Conservation (phyloP, 257 asterid species). For the Scutellaria minor region DNA sequence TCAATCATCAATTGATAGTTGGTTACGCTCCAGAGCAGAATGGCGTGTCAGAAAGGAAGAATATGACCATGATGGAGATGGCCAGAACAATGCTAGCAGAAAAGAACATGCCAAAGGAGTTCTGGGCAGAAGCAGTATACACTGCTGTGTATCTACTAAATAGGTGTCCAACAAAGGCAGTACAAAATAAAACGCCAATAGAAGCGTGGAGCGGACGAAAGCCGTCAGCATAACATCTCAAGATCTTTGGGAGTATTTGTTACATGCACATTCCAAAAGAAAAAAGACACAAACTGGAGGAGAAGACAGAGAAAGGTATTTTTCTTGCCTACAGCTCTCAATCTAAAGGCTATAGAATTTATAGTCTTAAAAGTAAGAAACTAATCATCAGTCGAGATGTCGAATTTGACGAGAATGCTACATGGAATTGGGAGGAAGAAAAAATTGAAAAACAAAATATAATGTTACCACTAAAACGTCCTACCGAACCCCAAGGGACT, state of each 20-base stretch:
- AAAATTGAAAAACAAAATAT: background rate
- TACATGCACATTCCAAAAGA: background rate
- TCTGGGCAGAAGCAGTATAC: too few relatives aligned
- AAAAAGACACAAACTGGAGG: background rate
- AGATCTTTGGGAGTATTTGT: background rate
- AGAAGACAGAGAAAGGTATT: background rate
- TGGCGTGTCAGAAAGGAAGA: too few relatives aligned
- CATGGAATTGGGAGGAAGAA: too few relatives aligned
- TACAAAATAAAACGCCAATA: background rate
- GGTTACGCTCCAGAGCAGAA: too few relatives aligned
- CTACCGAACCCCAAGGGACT: background rate
- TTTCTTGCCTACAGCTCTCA: background rate
- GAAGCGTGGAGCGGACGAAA: background rate
- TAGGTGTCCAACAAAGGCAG: background rate
- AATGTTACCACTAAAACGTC: background rate
- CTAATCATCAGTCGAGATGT: too few relatives aligned
- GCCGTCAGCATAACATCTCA: background rate
- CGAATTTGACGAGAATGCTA: too few relatives aligned
- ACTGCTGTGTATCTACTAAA: too few relatives aligned
- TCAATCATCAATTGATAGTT: background rate
- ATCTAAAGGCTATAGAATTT: background rate
- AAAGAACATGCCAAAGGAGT: too few relatives aligned
- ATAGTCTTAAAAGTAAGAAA: background rate
- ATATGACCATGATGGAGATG: too few relatives aligned
- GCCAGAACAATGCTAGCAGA: too few relatives aligned